A percentile compares a stretch with the other conserved stretches of the same genome.
Evolutionary conservation across 768 basidiomycete genomes (phyloP).

Genomic region (Mycena vulgaris): DNA sequence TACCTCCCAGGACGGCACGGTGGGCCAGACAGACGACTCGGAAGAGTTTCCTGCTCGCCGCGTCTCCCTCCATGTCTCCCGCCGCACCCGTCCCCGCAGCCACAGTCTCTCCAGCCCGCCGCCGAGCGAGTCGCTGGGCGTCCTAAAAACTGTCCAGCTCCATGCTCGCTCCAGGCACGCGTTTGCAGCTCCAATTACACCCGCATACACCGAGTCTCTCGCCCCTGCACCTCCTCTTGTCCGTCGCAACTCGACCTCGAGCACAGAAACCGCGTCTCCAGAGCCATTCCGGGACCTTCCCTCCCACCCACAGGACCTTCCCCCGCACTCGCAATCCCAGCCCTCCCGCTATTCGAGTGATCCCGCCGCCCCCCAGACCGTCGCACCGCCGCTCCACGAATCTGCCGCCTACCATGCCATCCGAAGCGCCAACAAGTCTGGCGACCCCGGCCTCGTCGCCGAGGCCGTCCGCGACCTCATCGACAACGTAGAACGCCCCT

Average conservation of each 20-base stretch:
- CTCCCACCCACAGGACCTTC: slow-evolving; percentile 20
- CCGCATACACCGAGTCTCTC: neutral
- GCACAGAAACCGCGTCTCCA: slow-evolving; percentile 46
- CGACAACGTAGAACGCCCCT: slow-evolving; percentile 48
- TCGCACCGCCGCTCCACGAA: slow-evolving; percentile 20
- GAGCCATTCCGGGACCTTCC: slow-evolving; percentile 30
- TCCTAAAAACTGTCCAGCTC: slow-evolving; percentile 74
- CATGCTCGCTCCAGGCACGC: slow-evolving; percentile 75
- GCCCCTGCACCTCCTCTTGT: slow-evolving; percentile 51
- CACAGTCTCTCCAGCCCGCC: slow-evolving; percentile 71
- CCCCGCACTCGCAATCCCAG: slow-evolving; percentile 22
- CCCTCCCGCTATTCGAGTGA: slow-evolving; percentile 35
- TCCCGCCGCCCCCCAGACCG: slow-evolving; percentile 47
- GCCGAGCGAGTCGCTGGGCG: slow-evolving; percentile 60
- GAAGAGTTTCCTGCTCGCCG: slow-evolving; percentile 63
- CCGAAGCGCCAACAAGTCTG: slow-evolving; percentile 1
- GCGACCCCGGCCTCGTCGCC: slow-evolving; percentile 46
- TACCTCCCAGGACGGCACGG: slow-evolving; percentile 65
- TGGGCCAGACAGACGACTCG: slow-evolving; percentile 68
- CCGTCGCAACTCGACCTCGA: slow-evolving; percentile 66
- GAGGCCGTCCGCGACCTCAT: slow-evolving; percentile 57
- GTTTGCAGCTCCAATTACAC: slow-evolving; percentile 47
- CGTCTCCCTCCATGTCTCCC: slow-evolving; percentile 44
- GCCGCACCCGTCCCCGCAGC: slow-evolving; percentile 65
- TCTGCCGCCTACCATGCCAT: neutral